Evolutionary conservation across 1,284 basidiomycete species (phyloP).

Genomic region (Microbotryum scabiosae): DNA sequence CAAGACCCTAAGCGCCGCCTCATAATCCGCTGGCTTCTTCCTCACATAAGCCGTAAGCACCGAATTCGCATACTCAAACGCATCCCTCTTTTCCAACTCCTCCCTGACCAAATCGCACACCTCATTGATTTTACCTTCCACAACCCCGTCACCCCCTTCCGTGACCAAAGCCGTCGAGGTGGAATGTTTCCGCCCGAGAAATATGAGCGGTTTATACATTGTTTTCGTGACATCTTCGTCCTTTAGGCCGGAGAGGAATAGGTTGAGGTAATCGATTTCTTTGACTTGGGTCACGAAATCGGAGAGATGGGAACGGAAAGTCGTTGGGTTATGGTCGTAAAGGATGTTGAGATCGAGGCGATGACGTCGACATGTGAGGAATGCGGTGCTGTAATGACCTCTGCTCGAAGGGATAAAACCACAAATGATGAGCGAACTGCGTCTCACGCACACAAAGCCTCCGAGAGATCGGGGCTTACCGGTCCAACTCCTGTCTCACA

Average conservation of each 20-base stretch:
- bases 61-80: constrained; percentile 76
- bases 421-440: not conserved
- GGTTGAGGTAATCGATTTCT: constrained; percentile 85
- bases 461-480: constrained; percentile 49
- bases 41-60: constrained; percentile 89
- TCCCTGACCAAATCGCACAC: constrained; percentile 71
- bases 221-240: constrained; percentile 41
- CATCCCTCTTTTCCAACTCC: constrained; percentile 62
- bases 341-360: constrained; percentile 84
- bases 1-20: constrained; percentile 70
- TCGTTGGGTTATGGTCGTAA: constrained; percentile 62
- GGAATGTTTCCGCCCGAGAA: not conserved
- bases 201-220: constrained; percentile 34
- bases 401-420: constrained; percentile 18
- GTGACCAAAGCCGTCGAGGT: too few relatives aligned
- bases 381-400: constrained; percentile 66
- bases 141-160: too few relatives aligned
- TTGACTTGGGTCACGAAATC: constrained; percentile 74
- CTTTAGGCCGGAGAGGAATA: constrained; percentile 82
- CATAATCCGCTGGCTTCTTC: constrained; percentile 84
- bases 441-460: too few relatives aligned
- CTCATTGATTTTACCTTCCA: constrained; percentile 50
- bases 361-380: constrained; percentile 84
- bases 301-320: constrained; percentile 58
- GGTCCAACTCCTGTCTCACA: constrained; percentile 61